phyloP scores from a whole-genome alignment of 345 rosid genomes.

The Populus nigra region DNA sequence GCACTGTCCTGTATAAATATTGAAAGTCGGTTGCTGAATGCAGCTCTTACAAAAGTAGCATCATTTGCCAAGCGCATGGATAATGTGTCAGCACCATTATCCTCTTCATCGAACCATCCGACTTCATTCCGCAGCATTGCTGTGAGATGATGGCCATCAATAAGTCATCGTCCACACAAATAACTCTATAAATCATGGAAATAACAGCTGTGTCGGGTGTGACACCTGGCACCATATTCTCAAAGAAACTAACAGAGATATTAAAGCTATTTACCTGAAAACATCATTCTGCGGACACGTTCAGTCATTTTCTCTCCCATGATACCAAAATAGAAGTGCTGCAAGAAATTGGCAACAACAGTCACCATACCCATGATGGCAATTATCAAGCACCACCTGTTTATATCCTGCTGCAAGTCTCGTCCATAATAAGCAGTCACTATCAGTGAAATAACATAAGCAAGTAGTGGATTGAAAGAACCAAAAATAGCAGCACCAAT shows the following conservation, averaged over 20 bases:
- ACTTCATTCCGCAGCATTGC: conserved; percentile 99
- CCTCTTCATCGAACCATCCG: conserved; percentile 99
- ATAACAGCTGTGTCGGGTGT: background rate
- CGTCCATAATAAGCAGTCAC: conserved; percentile 70
- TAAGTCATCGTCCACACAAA: conserved; percentile 16
- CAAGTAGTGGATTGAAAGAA: conserved; percentile 95
- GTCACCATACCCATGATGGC: conserved; percentile 99
- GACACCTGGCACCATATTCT: background rate
- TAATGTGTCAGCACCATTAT: conserved; percentile 87
- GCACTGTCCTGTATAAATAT: conserved; percentile 96
- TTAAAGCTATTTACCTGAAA: conserved; percentile 62
- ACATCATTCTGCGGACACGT: conserved; percentile 98
- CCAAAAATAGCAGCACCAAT: conserved; percentile 98
- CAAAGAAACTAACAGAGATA: conserved; percentile 6
- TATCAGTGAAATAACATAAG: conserved; percentile 82
- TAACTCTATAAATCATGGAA: background rate
- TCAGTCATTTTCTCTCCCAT: conserved; percentile 99
- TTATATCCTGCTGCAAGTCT: conserved; percentile 64
- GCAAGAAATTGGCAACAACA: conserved; percentile 93
- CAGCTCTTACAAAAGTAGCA: conserved; percentile 98
- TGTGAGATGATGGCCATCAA: conserved; percentile 40
- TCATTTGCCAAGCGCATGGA: conserved; percentile 99
- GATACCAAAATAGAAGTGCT: conserved; percentile 97
- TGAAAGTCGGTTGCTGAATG: conserved; percentile 98
- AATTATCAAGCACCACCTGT: conserved; percentile 97